phyloP scores from a whole-genome alignment of 805 yeast genomes.

The Sporopachydermia quercuum region DNA sequence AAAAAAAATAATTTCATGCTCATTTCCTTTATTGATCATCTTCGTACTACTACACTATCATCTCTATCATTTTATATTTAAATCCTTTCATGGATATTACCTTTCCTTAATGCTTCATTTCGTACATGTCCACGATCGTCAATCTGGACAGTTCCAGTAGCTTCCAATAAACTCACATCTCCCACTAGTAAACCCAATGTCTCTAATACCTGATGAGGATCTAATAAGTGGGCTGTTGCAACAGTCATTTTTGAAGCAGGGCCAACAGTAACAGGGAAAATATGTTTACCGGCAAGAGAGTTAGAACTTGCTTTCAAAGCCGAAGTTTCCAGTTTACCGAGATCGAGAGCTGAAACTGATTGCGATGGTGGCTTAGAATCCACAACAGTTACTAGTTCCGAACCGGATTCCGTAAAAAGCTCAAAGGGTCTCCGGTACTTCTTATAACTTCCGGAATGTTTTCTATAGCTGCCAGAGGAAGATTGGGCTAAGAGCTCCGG shows the following conservation, averaged over 20 bases:
- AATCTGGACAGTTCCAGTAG: slow-evolving; percentile 59
- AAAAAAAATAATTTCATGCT: too few relatives aligned
- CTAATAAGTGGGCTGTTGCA: slow-evolving; percentile 74
- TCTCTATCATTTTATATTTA: too few relatives aligned
- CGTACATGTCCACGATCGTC: slow-evolving; percentile 63
- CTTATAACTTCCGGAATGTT: too few relatives aligned
- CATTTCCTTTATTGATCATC: too few relatives aligned
- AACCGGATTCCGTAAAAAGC: not conserved
- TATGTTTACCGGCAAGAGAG: slow-evolving; percentile 29
- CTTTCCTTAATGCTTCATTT: slow-evolving; percentile 20
- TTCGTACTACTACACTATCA: too few relatives aligned
- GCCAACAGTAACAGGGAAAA: slow-evolving; percentile 83
- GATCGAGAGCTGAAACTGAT: not conserved
- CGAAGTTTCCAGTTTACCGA: not conserved
- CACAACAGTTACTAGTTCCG: not conserved
- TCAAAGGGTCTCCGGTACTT: not conserved
- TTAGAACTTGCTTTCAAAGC: not conserved
- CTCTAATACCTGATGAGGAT: slow-evolving; percentile 74
- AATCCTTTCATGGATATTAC: slow-evolving; percentile 15
- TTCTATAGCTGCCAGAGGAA: too few relatives aligned
- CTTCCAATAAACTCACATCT: slow-evolving; percentile 63
- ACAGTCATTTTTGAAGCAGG: slow-evolving; percentile 78
- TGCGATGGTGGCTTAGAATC: not conserved
- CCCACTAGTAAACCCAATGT: slow-evolving; percentile 71
- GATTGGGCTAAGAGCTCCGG: too few relatives aligned